phyloP scores from a whole-genome alignment of 2,329 filamentous ascomycete species.

The Trichothecium roseum region DNA sequence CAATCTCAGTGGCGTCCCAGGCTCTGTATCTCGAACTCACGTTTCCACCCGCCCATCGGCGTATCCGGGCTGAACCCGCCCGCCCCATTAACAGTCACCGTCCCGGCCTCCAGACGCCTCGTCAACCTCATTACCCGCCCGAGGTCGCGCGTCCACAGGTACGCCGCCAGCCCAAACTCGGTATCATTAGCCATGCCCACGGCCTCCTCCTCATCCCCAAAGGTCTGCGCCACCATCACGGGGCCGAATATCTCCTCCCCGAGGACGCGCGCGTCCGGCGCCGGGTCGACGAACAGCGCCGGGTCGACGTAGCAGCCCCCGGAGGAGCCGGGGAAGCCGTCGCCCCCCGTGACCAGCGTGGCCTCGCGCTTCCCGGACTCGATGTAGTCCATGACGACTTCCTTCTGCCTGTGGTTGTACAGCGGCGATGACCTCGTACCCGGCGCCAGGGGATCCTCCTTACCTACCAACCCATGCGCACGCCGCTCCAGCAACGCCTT shows the following conservation, averaged over 20 bases:
- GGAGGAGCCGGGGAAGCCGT: constrained; percentile 47
- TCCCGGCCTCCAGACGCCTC: constrained; percentile 36
- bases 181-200: constrained; percentile 35
- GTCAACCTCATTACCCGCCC: constrained; percentile 34
- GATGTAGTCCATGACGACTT: constrained; percentile 71
- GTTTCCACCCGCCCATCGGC: neutral
- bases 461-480: constrained; percentile 11
- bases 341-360: constrained; percentile 54
- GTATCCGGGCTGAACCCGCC: neutral
- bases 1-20: too few species aligned
- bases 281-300: constrained; percentile 9
- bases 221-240: constrained; percentile 31
- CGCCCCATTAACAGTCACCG: constrained; percentile 36
- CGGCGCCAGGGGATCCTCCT: constrained; percentile 32
- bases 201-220: constrained; percentile 32
- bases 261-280: constrained; percentile 12
- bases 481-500: constrained; percentile 47
- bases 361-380: constrained; percentile 53
- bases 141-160: constrained; percentile 39
- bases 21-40: too few species aligned
- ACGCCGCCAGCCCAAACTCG: constrained; percentile 39
- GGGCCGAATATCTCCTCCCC: constrained; percentile 18
- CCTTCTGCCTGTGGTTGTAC: constrained; percentile 60
- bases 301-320: neutral
- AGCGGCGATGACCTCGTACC: constrained; percentile 74